phyloP scores from a whole-genome alignment of 176 grass and related monocot species.

The Thinopyrum elongatum region DNA sequence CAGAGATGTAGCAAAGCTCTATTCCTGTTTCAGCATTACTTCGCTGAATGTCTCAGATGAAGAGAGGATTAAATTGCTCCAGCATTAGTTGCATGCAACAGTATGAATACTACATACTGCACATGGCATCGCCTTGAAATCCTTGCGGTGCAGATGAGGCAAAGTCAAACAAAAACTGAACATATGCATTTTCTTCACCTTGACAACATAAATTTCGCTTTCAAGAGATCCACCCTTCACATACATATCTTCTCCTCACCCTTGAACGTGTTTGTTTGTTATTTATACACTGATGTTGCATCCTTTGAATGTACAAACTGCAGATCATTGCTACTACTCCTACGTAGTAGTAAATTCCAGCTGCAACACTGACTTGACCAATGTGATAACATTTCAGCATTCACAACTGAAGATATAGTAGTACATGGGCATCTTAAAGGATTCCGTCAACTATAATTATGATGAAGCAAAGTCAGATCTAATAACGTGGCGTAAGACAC shows the following conservation, averaged over 20 bases:
- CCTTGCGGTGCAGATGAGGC: neutral
- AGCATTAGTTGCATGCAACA: neutral
- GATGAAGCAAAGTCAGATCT: conserved; percentile 17
- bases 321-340: neutral
- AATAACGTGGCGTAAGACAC: neutral
- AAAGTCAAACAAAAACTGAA: conserved; percentile 12
- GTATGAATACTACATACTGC: neutral
- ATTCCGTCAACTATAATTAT: neutral
- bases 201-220: neutral
- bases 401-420: neutral
- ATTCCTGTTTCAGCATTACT: no score
- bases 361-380: neutral
- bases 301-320: conserved; percentile 7
- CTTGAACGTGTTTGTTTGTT: neutral
- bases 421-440: neutral
- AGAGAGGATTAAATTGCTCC: neutral
- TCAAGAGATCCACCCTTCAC: neutral
- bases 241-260: neutral
- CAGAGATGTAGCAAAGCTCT: neutral
- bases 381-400: neutral
- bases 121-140: neutral
- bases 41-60: neutral
- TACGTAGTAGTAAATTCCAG: neutral
- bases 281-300: neutral
- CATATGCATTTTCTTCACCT: neutral